Conservation (phyloP, 1,139 yeast species). For the Suhomyces ambrosiae region DNA sequence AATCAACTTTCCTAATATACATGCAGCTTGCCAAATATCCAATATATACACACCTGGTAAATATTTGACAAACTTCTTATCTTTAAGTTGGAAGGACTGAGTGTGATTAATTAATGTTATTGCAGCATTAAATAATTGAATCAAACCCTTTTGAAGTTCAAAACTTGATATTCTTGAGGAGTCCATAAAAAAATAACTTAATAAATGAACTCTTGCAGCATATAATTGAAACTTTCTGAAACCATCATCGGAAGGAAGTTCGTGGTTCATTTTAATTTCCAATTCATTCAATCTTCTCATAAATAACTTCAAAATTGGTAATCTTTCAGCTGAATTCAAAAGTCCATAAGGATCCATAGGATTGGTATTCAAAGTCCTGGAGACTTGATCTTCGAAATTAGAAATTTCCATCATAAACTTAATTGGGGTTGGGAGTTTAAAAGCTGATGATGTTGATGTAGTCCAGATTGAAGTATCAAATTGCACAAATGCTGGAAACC, state of each 20-base stretch:
- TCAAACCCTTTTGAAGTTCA: conserved; percentile 74
- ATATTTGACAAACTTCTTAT: conserved; percentile 67
- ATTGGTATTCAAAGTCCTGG: conserved; percentile 73
- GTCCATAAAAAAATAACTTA: conserved; percentile 81
- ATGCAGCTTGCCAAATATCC: conserved; percentile 89
- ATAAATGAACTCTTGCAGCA: conserved; percentile 74
- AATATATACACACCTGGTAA: conserved; percentile 82
- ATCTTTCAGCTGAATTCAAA: conserved; percentile 65
- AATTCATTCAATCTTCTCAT: conserved; percentile 73
- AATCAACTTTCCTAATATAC: conserved; percentile 74
- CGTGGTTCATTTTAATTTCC: conserved; percentile 51
- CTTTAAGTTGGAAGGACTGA: conserved; percentile 57
- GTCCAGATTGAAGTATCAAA: conserved; percentile 74
- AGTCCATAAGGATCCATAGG: conserved; percentile 69
- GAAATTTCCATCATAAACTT: conserved; percentile 80
- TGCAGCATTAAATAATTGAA: conserved; percentile 78
- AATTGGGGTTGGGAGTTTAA: conserved; percentile 58
- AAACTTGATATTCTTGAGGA: conserved; percentile 54
- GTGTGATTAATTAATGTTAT: conserved; percentile 70
- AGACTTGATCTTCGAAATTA: conserved; percentile 82
- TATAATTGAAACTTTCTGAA: conserved; percentile 68
- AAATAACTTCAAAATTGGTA: conserved; percentile 72
- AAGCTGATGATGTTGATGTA: conserved; percentile 22
- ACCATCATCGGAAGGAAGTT: conserved; percentile 51
- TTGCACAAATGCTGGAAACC: conserved; percentile 89